These are phyloP conservation scores for Talaromyces sp. DNA, from an alignment of 2,329 filamentous ascomycete genomes.

Conservation along the genomic window DNA sequence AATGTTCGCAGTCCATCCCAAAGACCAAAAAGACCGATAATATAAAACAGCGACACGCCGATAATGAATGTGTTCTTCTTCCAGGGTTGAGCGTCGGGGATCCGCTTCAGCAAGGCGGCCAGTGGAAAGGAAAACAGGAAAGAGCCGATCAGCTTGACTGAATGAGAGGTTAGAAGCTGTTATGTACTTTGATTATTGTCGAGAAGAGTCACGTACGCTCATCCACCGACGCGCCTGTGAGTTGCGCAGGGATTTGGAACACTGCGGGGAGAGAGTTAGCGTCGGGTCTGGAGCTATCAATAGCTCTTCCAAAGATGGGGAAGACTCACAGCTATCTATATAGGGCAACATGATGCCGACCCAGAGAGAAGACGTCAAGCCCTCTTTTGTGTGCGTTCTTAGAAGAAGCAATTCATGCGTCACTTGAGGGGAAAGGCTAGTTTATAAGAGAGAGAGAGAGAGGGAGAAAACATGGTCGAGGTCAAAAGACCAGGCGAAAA, in stretches of 20 bases:
- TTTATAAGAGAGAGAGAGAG: slow-evolving; percentile 1
- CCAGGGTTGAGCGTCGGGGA: slow-evolving; percentile 81
- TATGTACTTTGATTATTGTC: not conserved
- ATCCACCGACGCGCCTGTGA: slow-evolving; percentile 65
- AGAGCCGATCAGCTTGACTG: slow-evolving; percentile 90
- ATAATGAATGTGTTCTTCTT: slow-evolving; percentile 90
- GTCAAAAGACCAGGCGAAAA: slow-evolving; percentile 9
- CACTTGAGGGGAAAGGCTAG: slow-evolving; percentile 4
- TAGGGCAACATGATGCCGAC: slow-evolving; percentile 61
- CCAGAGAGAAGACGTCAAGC: slow-evolving; percentile 6
- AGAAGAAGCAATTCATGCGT: slow-evolving; percentile 8
- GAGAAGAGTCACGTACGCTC: slow-evolving; percentile 53
- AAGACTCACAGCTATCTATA: slow-evolving; percentile 59
- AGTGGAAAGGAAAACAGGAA: slow-evolving; percentile 93
- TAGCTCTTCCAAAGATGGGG: slow-evolving; percentile 6
- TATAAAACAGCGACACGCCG: slow-evolving; percentile 79
- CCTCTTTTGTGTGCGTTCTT: not conserved
- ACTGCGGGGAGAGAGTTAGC: slow-evolving; percentile 47
- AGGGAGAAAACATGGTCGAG: slow-evolving; percentile 4
- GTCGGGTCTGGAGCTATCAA: slow-evolving; percentile 13
- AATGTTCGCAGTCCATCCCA: slow-evolving; percentile 84
- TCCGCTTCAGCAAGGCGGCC: slow-evolving; percentile 81
- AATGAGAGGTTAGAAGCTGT: slow-evolving; percentile 6
- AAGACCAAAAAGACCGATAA: slow-evolving; percentile 89
- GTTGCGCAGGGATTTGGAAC: slow-evolving; percentile 60